A percentile compares a stretch with the other conserved stretches of the same genome.
Evolutionary conservation across 225 moss, liverwort and hornwort species (phyloP).

Genomic region (Bryoerythrophyllum caledonicum): DNA sequence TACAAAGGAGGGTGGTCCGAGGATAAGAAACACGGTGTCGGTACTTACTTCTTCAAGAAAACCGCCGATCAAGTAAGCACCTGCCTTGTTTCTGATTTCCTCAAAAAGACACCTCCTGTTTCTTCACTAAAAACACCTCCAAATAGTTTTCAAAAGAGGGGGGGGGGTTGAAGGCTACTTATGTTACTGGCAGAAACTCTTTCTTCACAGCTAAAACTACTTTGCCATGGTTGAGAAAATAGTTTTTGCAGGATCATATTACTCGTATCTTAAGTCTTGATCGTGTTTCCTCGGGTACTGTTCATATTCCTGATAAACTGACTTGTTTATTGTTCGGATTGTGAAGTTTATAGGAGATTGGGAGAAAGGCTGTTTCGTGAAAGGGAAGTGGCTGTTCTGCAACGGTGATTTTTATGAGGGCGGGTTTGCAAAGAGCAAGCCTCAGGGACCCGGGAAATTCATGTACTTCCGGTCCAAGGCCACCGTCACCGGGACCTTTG

Average conservation of each 20-base stretch:
- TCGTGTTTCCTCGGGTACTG: no score
- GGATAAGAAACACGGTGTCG: conserved; percentile 65
- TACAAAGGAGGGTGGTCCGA: conserved; percentile 82
- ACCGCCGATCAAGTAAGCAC: conserved; percentile 56
- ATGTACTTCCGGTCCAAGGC: conserved; percentile 70
- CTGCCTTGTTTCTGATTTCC: neutral
- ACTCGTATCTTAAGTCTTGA: no score
- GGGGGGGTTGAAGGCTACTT: no score
- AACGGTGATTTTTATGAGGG: conserved; percentile 85
- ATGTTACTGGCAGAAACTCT: no score
- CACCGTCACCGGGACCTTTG: conserved; percentile 57
- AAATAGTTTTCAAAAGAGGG: no score
- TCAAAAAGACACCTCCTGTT: neutral
- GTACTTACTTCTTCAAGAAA: conserved; percentile 70
- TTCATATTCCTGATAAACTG: no score
- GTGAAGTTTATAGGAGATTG: conserved; percentile 77
- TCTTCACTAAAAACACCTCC: no score
- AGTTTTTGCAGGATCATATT: neutral
- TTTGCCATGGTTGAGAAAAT: neutral
- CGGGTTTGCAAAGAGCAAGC: conserved; percentile 58
- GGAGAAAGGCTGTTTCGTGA: conserved; percentile 73
- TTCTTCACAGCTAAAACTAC: no score
- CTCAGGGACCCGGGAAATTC: conserved; percentile 72
- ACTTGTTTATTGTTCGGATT: conserved; percentile 6
- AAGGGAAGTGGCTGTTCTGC: conserved; percentile 70